Base-by-base conservation (phyloP, 2,329 filamentous ascomycete genomes). In the Exophiala sideris region DNA sequence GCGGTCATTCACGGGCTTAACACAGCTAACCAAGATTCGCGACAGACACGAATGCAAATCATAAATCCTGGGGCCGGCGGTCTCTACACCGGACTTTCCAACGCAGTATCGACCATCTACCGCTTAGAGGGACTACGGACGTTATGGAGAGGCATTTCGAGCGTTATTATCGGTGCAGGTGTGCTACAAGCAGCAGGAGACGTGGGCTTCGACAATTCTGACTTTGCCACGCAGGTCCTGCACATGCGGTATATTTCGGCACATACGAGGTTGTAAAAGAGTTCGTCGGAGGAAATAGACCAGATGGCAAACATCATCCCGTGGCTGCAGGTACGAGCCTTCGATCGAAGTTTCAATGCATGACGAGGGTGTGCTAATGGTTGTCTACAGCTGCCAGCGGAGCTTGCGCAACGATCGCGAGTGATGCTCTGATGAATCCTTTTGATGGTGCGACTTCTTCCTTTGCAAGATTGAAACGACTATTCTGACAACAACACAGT, bases 241-340 rank as follows among this genome's bases (percentile, higher is more conserved):
- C 94, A 57, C 94, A 99, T 69, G 94, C 94, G 41, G 91, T 99
- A 54, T 97, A 99, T 72, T 99, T 99, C 73, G 92, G 91, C 51
- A 97, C 94, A 38, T 99, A 97, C 71, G 94, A 99, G 77, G 85
- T 89, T 56, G 91, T 97, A 59, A 99, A 99, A 79, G 91, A 99
- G 67, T 76, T 91, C 41, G 94, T 96, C 78, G 94, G 94, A 54
- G 94, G 92, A 45, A 97, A 97, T 69, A 84, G 87, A 68, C 85
- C 82, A 50, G 71, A 80, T 55, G 90, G 89, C 57, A 86, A 87
- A 50, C 92, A 99, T 69, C 92, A 99, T 70, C 92, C 92, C 29
- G 76, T 97, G 51, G 94, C 94, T 72, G 91, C 92, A 68, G 90
- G 91, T 95, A 76, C 72, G 81, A 67, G 32, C 18, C 48, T 46